Evolutionary conservation across 805 yeast species (phyloP), one percentile per base, ranked within the genome.

Genomic region (Vanderwaltozyma verrucispora): DNA sequence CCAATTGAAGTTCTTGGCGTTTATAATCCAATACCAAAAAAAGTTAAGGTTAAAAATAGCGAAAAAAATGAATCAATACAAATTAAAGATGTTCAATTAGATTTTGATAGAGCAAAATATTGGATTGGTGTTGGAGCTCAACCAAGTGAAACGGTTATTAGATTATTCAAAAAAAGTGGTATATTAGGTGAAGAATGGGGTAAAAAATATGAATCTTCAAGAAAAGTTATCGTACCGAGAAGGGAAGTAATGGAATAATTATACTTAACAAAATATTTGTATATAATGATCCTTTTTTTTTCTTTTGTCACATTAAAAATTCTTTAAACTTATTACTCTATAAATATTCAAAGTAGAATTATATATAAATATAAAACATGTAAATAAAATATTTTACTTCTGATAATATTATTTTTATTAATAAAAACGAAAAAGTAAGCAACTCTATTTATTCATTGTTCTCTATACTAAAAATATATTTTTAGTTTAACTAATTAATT

Each of bases 101-200:
- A 92, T 56, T 87, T 92, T 55, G 76, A 77, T 46, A 75, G 96
- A 51, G 76, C 95, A 5, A 86, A 86, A 59, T 92, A 92, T 62
- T 92, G 98, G 98, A 65, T 92, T 26, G 95, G 96, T 51, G 95
- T 86, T 15, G 98, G 98, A 11, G 97, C 97, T 1, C 94, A 84
- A 56, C 94, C 96, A 6, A 77, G 89, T 18, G 87, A 81, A 31
- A 67, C 92, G 3, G 94, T 89, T 11, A 71, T 76, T 2, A 75
- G 75, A 46, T 64, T 92, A 36, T 73, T 92, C 56, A 78, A 76
- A 54, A 85, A 79, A 59, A 86, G 83, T 32, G 87, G 95, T 42
- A 72, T 74, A 39, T 39, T 58, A 30, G 50, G 47, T 21, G 44
- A 45, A 19, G 48, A 42, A 23, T 57, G 60, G 61, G 50, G 54